These are phyloP conservation scores for Liquidambar formosana DNA, from an alignment of 164 flowering plant genomes.

Conservation along the genomic window DNA sequence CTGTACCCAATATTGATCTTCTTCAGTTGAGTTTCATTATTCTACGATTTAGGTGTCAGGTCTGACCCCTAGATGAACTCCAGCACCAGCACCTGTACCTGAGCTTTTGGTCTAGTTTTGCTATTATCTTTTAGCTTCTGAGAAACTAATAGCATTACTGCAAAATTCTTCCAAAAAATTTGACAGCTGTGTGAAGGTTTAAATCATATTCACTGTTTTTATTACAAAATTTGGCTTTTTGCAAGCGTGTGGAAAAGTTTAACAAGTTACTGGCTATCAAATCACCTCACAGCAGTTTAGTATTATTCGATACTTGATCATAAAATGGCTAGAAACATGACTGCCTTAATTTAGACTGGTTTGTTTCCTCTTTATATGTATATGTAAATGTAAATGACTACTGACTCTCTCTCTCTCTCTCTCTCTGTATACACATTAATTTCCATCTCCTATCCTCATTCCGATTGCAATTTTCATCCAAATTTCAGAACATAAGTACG, in stretches of 20 bases:
- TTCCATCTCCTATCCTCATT: conserved; percentile 1
- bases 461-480: background rate
- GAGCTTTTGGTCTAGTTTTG: background rate
- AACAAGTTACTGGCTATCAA: background rate
- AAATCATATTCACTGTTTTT: background rate
- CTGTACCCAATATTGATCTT: background rate
- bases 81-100: background rate
- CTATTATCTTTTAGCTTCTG: background rate
- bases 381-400: background rate
- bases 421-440: too few species aligned
- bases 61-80: background rate
- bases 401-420: too few species aligned
- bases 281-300: conserved; percentile 2
- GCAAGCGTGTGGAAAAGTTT: background rate
- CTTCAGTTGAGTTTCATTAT: background rate
- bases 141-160: background rate
- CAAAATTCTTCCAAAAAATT: background rate
- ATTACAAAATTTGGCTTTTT: background rate
- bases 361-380: background rate
- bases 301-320: background rate
- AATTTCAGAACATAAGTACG: conserved; percentile 81
- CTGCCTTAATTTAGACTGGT: too few species aligned
- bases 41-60: background rate
- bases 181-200: background rate
- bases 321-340: background rate